Evolutionary conservation across 2,329 filamentous ascomycete genomes (phyloP).

Genomic region (Gaeumannomyces tritici): DNA sequence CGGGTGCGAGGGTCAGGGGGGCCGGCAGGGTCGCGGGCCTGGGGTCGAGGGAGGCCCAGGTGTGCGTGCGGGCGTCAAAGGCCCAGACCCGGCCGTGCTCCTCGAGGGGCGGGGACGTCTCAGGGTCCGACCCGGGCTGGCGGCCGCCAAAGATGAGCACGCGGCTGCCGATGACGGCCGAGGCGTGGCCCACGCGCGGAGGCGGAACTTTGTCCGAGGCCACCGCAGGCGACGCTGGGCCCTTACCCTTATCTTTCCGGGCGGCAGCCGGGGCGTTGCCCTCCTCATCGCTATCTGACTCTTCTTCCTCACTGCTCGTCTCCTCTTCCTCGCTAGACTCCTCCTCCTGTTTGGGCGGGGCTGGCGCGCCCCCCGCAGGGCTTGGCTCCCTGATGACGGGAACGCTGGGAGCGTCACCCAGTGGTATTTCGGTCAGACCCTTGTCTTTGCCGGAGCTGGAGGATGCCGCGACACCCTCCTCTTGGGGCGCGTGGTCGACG

Average conservation of each 20-base stretch:
- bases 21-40: slow-evolving; percentile 27
- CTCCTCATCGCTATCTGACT: slow-evolving; percentile 7
- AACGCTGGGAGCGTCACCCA: slow-evolving; percentile 20
- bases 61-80: slow-evolving; percentile 54
- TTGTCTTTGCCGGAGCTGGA: slow-evolving; percentile 18
- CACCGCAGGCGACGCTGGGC: slow-evolving; percentile 15
- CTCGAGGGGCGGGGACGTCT: slow-evolving; percentile 46
- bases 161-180: slow-evolving; percentile 55
- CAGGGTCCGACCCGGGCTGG: slow-evolving; percentile 52
- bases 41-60: slow-evolving; percentile 59
- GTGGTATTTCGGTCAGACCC: slow-evolving; percentile 31
- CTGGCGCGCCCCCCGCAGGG: background rate
- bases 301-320: background rate
- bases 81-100: slow-evolving; percentile 69
- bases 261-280: slow-evolving; percentile 12
- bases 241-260: slow-evolving; percentile 25
- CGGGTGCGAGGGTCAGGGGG: slow-evolving; percentile 9
- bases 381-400: slow-evolving; percentile 3
- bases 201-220: slow-evolving; percentile 42
- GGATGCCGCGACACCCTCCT: slow-evolving; percentile 9
- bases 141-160: slow-evolving; percentile 79
- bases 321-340: slow-evolving; percentile 3
- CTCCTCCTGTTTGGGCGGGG: background rate
- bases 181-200: slow-evolving; percentile 65
- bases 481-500: slow-evolving; percentile 9